Base-by-base conservation (phyloP, 2,329 filamentous ascomycete genomes). In the Lithohypha guttulata region DNA sequence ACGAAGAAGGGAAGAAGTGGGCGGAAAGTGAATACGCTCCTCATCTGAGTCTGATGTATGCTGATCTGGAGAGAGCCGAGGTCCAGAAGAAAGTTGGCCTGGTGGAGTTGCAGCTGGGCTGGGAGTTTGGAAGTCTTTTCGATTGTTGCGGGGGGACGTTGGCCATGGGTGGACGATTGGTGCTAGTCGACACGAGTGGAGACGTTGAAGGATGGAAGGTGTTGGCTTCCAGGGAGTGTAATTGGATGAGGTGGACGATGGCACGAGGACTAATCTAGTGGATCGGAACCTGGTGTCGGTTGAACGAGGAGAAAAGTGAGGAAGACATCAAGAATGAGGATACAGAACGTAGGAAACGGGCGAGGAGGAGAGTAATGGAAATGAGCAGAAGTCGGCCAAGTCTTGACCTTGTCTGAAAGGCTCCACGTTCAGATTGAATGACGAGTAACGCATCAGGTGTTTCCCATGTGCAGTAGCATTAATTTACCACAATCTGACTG, bases 21-120 rank as follows among this genome's bases (percentile, higher is more conserved):
- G 45, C 45, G 2, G 31, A 45, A 37, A 35, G 35, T 7, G 45
- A 47, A 13, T 47, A 43, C 25, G 19, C 32, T 4, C 45, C 45
- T 11, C 45, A 47, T 30, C 20, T 47, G 32, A 47, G 45, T 22
- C 22, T 47, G 33, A 40, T 47, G 32, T 47, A 47, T 25, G 45
- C 42, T 33, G 45, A 47, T 21, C 29, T 47, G 2, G 33, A 39
- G 15, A 21, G 30, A n/a, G 27, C 11, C 6, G 42, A 47, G n/a
- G 43, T 43, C 2, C 18, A 45, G 40, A 45, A 45, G 36, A 45
- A 45, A 18, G 33, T 47, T 20, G 22, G 32, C 6, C n/a, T 45
- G 14, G 42, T 47, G 13, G 45, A 47, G 34, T 13, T 45, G 40
- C 45, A 47, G 33, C 15, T 47, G 10, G 45, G 42, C 7, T 47